Evolutionary conservation across 2,329 filamentous ascomycete species (phyloP), one percentile per base, ranked within the genome.

Genomic region (Nigrospora sphaerica): DNA sequence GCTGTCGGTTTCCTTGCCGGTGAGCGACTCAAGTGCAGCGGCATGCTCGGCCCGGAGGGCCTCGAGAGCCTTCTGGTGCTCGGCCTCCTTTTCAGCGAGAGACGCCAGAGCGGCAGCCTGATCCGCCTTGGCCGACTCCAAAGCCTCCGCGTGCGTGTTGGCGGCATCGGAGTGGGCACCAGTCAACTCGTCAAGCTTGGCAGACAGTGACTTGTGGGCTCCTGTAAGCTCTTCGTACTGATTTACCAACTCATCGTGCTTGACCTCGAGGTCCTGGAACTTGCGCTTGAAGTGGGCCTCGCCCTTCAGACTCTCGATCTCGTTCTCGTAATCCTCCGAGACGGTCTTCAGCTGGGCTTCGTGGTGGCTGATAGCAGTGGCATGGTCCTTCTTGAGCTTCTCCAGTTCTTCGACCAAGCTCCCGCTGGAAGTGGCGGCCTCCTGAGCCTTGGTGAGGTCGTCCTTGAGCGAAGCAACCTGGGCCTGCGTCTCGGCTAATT

Each of bases 271-370:
- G 34, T 79, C 76, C 48, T 81, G 73, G 50, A 78, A 83, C 62
- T 82, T 79, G 52, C 76, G 75, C 66, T 81, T 82, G 64, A 81
- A 81, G 59, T 77, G 77, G 13, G 80, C 79, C 51, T 84, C 79
- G 18, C 78, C 80, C 47, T 75, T 74, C 14, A 83, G 72, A 47
- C 75, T 75, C 56, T 83, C 80, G 45, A 85, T 83, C 60, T 84
- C 80, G n/a, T 74, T 71, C 58, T 83, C 76, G 52, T 81, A 82
- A 53, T 83, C 80, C 51, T 77, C 68, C 1, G 78, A 79, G 46
- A 84, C 62, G 49, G 72, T 73, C 60, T 77, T 70, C 53, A 85
- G 69, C 57, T 80, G 77, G 53, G 75, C 71, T 49, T 78, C 71
- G 56, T 84, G 77, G 59, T 74, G 75, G 37, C 69, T 66, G 23